These are phyloP conservation scores for Mycena polygramma DNA, from an alignment of 768 basidiomycete genomes.

Conservation along the genomic window DNA sequence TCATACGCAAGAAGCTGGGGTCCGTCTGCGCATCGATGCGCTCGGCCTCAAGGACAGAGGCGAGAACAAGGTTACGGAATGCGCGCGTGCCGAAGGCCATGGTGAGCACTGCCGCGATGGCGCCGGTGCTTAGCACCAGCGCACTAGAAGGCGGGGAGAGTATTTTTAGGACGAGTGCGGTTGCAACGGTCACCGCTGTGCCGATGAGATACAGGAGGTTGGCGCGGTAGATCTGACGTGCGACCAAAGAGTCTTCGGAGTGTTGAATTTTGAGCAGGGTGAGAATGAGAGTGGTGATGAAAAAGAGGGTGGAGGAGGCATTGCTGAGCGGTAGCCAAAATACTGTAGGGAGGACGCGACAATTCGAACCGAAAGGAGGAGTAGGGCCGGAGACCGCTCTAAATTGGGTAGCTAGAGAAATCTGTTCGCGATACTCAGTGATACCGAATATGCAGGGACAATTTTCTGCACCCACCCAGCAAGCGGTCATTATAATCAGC, in stretches of 20 bases:
- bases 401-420: conserved; percentile 20
- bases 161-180: conserved; percentile 13
- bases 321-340: conserved; percentile 15
- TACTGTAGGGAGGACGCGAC: conserved; percentile 15
- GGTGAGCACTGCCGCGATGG: conserved; percentile 13
- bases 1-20: conserved; percentile 22
- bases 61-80: conserved; percentile 32
- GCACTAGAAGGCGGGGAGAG: conserved; percentile 20
- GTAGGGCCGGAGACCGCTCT: not conserved
- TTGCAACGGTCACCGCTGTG: conserved; percentile 6
- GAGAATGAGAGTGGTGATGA: conserved; percentile 20
- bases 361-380: conserved; percentile 19
- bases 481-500: not conserved
- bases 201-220: conserved; percentile 26
- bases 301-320: conserved; percentile 8
- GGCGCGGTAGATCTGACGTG: conserved; percentile 20
- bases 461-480: conserved; percentile 17
- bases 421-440: not conserved
- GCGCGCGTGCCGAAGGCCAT: conserved; percentile 25
- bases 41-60: conserved; percentile 11
- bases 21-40: not conserved
- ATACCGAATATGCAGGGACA: not conserved
- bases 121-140: conserved; percentile 12
- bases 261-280: conserved; percentile 26
- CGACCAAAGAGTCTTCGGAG: conserved; percentile 2